A percentile compares a stretch with the other conserved stretches of the same genome.
Conservation (phyloP, 2,329 filamentous ascomycete genomes). For the Blastomyces parvus region DNA sequence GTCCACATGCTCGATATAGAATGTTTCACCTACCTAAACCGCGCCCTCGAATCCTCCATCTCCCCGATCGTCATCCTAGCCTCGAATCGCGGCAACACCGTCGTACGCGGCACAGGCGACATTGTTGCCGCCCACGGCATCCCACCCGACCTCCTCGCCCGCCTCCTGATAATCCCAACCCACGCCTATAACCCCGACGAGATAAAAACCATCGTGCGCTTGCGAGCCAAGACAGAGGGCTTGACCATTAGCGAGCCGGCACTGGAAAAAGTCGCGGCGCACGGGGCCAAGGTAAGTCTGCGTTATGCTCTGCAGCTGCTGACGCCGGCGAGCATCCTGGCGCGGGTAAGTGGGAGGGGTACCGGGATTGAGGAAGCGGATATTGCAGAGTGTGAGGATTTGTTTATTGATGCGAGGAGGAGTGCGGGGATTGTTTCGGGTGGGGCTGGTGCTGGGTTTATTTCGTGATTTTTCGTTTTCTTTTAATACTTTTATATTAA, state of each 20-base stretch:
- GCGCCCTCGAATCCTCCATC: constrained; percentile 88
- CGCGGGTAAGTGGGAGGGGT: constrained; percentile 67
- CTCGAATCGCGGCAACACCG: constrained; percentile 89
- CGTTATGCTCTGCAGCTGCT: constrained; percentile 89
- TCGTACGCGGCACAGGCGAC: constrained; percentile 74
- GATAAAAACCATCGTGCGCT: constrained; percentile 83
- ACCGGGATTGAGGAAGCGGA: constrained; percentile 65
- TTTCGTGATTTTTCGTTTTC: constrained; percentile 41
- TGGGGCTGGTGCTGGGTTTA: constrained; percentile 53
- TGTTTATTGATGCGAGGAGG: constrained; percentile 73
- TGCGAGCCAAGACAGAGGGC: constrained; percentile 72
- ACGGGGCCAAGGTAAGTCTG: constrained; percentile 81
- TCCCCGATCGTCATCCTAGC: constrained; percentile 95
- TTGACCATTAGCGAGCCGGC: constrained; percentile 72
- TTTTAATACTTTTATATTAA: constrained; percentile 1
- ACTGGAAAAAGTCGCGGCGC: constrained; percentile 73
- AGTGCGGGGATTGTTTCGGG: constrained; percentile 63
- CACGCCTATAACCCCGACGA: constrained; percentile 79
- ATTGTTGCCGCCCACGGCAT: constrained; percentile 85
- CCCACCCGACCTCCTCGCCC: constrained; percentile 83
- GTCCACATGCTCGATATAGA: constrained; percentile 99
- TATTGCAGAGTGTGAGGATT: constrained; percentile 69
- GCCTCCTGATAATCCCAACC: constrained; percentile 92
- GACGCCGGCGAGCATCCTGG: constrained; percentile 81
- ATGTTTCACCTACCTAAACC: constrained; percentile 98